Base-by-base conservation (phyloP, 768 basidiomycete genomes). In the Boletus rubescentipes region DNA sequence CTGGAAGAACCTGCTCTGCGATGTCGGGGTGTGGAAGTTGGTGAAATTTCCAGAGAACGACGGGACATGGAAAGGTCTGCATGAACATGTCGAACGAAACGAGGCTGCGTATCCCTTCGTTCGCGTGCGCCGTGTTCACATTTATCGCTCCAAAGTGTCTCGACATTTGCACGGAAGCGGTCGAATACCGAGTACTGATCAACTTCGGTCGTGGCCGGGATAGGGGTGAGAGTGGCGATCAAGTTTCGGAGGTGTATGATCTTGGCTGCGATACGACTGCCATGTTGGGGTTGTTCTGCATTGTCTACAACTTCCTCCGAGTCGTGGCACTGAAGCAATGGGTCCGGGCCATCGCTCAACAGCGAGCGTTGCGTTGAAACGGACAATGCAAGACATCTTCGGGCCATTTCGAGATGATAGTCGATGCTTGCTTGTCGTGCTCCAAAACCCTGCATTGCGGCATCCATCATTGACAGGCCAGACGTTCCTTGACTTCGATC, bases 171-270 rank as follows among this genome's bases (percentile, higher is more conserved):
- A 3, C 60, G 61, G 36, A 66, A 54, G 36, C 63, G 58, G 50
- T 61, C 47, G 37, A 64, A 47, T 23, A 64, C 18, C 18, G 63
- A 60, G 34, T 12, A 44, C 8, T 51, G 55, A 10, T 59, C 49
- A 20, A 11, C 20, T 43, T 67, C 62, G 2, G 55, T 55, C 21
- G 61, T 64, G 3, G 65, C 62, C 9, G 65, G 65, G 37, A 65
- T 40, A 26, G 61, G 64, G 7, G 59, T 20, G 46, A 67, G 64
- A 34, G 59, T 31, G 11, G 64, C 53, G 52, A 53, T 52, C 35
- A 55, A n/a, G 42, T 57, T 58, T 43, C 44, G 61, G 36, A 67
- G 57, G 46, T 67, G 64, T 31, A 39, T 4, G 45, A 64, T 59
- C 53, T 64, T 64, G 40, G 59, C 57, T 31, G 59, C 57, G 51